These are phyloP conservation scores for Podila clonocystis DNA, from an alignment of 192 early-diverging fungal genomes.

Conservation along the genomic window DNA sequence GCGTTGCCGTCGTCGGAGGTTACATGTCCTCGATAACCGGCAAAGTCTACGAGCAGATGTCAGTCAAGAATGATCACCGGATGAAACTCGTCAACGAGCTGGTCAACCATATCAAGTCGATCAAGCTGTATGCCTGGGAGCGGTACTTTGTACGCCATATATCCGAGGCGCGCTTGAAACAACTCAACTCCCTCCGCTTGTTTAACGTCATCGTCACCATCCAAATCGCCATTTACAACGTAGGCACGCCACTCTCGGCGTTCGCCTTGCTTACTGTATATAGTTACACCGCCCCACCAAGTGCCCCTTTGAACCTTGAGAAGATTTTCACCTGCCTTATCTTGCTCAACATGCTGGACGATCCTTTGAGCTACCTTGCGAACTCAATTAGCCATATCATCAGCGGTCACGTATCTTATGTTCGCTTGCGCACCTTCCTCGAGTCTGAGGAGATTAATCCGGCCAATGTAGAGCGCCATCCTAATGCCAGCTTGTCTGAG, in stretches of 20 bases:
- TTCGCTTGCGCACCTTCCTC: conserved; percentile 72
- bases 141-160: conserved; percentile 47
- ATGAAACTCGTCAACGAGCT: conserved; percentile 78
- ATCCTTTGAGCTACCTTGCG: conserved; percentile 72
- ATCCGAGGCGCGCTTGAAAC: conserved; percentile 28
- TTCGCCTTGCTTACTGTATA: conserved; percentile 52
- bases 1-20: background rate
- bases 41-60: conserved; percentile 1
- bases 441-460: conserved; percentile 77
- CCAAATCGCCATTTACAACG: conserved; percentile 11
- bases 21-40: background rate
- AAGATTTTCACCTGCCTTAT: conserved; percentile 78
- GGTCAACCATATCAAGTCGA: conserved; percentile 69
- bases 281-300: conserved; percentile 9
- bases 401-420: conserved; percentile 74
- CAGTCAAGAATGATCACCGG: conserved; percentile 58
- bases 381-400: conserved; percentile 67
- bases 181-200: conserved; percentile 35
- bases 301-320: conserved; percentile 58
- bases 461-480: conserved; percentile 59
- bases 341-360: conserved; percentile 82
- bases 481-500: conserved; percentile 3
- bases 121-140: conserved; percentile 83
- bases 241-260: conserved; percentile 47
- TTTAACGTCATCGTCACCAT: conserved; percentile 19